A percentile compares a stretch with the other conserved stretches of the same genome.
Evolutionary conservation across 169 alveolate species (phyloP).

Genomic region (Theileria annulata): DNA sequence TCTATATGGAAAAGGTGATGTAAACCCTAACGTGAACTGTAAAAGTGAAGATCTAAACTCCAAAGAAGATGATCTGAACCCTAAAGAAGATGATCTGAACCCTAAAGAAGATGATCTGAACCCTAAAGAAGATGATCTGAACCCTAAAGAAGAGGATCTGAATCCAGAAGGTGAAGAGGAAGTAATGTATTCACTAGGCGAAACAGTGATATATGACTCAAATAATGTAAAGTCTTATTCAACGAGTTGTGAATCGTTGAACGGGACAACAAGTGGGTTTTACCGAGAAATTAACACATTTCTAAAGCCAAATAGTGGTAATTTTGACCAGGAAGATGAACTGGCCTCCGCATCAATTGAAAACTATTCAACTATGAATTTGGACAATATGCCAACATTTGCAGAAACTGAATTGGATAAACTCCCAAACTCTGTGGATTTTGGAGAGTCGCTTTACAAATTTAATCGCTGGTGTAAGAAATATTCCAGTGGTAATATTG

Average conservation of each 20-base stretch:
- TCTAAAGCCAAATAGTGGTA: neutral
- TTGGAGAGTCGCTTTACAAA: conserved; percentile 22
- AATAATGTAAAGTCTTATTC: neutral
- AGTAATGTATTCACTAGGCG: neutral
- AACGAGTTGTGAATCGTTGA: neutral
- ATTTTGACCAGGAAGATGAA: conserved; percentile 55
- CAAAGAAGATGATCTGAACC: neutral
- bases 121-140: neutral
- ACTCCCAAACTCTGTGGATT: conserved; percentile 8
- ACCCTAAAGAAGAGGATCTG: neutral
- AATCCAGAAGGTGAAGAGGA: neutral
- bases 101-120: neutral
- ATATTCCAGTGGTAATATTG: conserved; percentile 55
- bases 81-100: neutral
- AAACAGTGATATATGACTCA: neutral
- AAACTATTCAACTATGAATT: conserved; percentile 4
- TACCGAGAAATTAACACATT: too few relatives aligned
- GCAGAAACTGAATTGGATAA: neutral
- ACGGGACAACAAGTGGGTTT: too few relatives aligned
- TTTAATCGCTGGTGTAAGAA: conserved; percentile 42
- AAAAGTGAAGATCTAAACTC: neutral
- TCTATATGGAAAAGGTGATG: neutral
- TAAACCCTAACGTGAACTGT: too few relatives aligned
- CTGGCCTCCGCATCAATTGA: conserved; percentile 40
- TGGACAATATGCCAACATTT: neutral